phyloP scores from a whole-genome alignment of 352 stramenopile genomes.

The Pilasporangium apinafurcum region DNA sequence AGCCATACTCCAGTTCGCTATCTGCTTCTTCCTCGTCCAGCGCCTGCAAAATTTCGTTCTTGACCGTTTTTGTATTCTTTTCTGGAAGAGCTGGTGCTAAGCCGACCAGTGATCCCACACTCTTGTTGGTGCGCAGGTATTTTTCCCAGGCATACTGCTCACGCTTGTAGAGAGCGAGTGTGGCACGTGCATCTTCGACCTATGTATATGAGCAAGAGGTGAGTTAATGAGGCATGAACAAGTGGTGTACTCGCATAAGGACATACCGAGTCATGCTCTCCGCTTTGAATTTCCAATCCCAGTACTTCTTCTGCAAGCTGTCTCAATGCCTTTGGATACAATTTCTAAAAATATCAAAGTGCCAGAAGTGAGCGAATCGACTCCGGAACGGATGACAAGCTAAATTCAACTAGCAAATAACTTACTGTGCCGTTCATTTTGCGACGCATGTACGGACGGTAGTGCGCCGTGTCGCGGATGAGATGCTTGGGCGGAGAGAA shows the following conservation, averaged over 20 bases:
- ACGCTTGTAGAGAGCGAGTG: constrained; percentile 75
- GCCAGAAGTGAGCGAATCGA: neutral
- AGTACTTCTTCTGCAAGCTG: constrained; percentile 67
- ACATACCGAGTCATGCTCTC: constrained; percentile 83
- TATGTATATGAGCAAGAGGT: constrained; percentile 4
- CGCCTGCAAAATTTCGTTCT: constrained; percentile 12
- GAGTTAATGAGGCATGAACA: neutral
- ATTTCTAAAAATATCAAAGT: constrained; percentile 48
- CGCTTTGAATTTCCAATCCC: constrained; percentile 59
- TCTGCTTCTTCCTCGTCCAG: constrained; percentile 15
- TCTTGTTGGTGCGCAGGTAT: constrained; percentile 66
- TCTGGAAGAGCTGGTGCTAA: constrained; percentile 36
- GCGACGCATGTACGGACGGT: constrained; percentile 82
- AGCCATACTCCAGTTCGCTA: constrained; percentile 19
- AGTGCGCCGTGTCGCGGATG: constrained; percentile 79
- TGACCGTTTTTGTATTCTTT: constrained; percentile 11
- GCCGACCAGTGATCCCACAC: constrained; percentile 34
- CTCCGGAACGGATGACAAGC: neutral
- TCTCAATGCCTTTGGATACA: constrained; percentile 80
- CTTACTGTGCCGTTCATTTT: constrained; percentile 80
- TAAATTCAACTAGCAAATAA: neutral
- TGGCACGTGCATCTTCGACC: constrained; percentile 75
- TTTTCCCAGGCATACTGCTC: constrained; percentile 85
- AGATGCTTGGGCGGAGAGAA: constrained; percentile 75
- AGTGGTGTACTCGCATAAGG: neutral